Evolutionary conservation across 2,329 filamentous ascomycete genomes (phyloP), one percentile per base, ranked within the genome.

Genomic region (Zymoseptoria tritici): DNA sequence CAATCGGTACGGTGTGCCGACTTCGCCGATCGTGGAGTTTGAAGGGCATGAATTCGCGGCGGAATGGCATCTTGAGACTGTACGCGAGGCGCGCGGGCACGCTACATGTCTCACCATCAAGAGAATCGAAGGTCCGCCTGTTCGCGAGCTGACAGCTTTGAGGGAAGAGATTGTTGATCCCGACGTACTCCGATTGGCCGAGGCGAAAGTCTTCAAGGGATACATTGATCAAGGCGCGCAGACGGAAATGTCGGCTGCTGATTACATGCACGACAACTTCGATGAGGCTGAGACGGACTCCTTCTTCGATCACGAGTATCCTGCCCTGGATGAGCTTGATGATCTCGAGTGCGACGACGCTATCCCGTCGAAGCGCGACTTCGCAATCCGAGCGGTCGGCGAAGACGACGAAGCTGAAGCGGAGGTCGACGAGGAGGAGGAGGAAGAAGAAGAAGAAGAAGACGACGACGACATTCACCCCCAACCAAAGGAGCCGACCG

Each of bases 1-100:
- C 42, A 66, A 66, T 54, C 67, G 65, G 59, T 70, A 73, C 55
- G 65, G 69, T n/a, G 67, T 71, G 36, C 60, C 62, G 22, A 57
- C 59, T 11, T 64, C 61, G 20, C 63, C 63, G 1, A 53, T 62
- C 20, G 57, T 60, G n/a, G 57, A 60, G 21, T 29, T 52, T 24
- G 26, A 61, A 61, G 55, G 57, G 13, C 50, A 42, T 55, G 61
- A 56, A 57, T 62, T 62, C n/a, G 60, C 64, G 54, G 59, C 60
- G 16, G 58, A 65, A 16, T 71, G 70, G 69, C 61, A 63, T 53
- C 52, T 71, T n/a, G 65, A 68, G 52, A 67, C 64, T 16, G 62
- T 69, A 8, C 66, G 65, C 54, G 63, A 69, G 29, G 52, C 57
- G 51, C 62, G 60, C 9, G 65, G 66, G 31, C 62, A 62, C 29